Percentiles rank a stretch among this genome's conserved stretches.
Evolutionary conservation across 495 filamentous ascomycete species (phyloP).

Genomic region (Usnea hakonensis): DNA sequence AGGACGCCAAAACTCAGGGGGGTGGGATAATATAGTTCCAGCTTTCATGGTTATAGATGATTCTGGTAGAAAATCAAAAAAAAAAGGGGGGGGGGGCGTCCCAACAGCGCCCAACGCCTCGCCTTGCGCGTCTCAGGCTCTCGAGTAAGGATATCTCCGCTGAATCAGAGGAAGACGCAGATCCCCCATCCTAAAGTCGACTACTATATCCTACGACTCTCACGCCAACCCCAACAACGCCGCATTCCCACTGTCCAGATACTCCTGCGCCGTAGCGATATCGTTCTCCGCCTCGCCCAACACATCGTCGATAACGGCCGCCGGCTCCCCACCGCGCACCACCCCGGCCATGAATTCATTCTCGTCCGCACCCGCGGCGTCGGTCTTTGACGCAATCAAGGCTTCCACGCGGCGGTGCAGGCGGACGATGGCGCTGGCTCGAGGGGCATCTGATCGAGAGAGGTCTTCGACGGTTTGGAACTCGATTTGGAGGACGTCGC

Average conservation of each 20-base stretch:
- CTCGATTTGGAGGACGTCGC: conserved; percentile 60
- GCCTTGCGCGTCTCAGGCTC: too few relatives aligned
- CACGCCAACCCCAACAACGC: conserved; percentile 16
- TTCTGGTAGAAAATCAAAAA: too few relatives aligned
- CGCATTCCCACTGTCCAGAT: conserved; percentile 10
- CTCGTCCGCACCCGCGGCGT: conserved; percentile 38
- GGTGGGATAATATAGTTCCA: too few relatives aligned
- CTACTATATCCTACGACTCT: background rate
- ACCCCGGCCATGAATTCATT: conserved; percentile 35
- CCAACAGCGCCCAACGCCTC: too few relatives aligned
- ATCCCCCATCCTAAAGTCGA: too few relatives aligned
- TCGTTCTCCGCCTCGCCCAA: conserved; percentile 35
- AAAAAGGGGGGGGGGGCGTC: too few relatives aligned
- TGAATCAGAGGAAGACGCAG: too few relatives aligned
- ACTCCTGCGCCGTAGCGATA: conserved; percentile 16
- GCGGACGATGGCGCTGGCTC: conserved; percentile 67
- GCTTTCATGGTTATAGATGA: too few relatives aligned
- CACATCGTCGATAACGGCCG: conserved; percentile 39
- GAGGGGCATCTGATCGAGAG: conserved; percentile 49
- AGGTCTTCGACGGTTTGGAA: conserved; percentile 55
- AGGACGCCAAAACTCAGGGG: too few relatives aligned
- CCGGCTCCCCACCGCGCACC: conserved; percentile 30
- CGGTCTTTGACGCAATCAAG: conserved; percentile 34
- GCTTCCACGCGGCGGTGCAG: conserved; percentile 68
- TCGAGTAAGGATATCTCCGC: too few relatives aligned